Percentiles rank a stretch among this genome's conserved stretches.
phyloP scores from a whole-genome alignment of 345 rosid species.

The Melaleuca quinquenervia region DNA sequence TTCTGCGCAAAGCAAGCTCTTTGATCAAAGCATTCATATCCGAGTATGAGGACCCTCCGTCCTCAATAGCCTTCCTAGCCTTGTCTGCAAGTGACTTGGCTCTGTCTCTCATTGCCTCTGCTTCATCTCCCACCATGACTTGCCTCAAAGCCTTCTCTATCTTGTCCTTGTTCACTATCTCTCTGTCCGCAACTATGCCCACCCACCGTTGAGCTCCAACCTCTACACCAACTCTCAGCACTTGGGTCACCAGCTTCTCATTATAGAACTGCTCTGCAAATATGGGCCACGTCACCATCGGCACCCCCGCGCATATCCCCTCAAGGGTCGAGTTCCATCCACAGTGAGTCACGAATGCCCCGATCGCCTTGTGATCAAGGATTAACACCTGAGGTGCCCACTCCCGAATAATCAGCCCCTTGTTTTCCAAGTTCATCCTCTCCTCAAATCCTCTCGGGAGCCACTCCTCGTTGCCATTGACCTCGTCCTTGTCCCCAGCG shows the following conservation, averaged over 20 bases:
- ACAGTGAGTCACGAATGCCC: slow-evolving; percentile 51
- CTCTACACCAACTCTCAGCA: slow-evolving; percentile 20
- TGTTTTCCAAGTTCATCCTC: slow-evolving; percentile 9
- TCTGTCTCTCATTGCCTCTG: slow-evolving; percentile 14
- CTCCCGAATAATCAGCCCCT: slow-evolving; percentile 38
- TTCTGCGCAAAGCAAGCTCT: neutral
- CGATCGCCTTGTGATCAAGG: slow-evolving; percentile 39
- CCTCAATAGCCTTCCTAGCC: slow-evolving; percentile 20
- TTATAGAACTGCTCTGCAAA: slow-evolving; percentile 40
- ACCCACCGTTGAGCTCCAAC: slow-evolving; percentile 25
- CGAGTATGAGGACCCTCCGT: slow-evolving; percentile 23
- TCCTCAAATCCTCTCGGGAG: slow-evolving; percentile 26
- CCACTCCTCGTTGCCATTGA: slow-evolving; percentile 19
- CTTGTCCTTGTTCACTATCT: slow-evolving; percentile 16
- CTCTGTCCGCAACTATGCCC: slow-evolving; percentile 1
- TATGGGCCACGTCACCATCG: slow-evolving; percentile 45
- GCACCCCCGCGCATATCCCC: slow-evolving; percentile 33
- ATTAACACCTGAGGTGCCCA: slow-evolving; percentile 61
- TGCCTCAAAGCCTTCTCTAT: slow-evolving; percentile 26
- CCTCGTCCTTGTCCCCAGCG: neutral
- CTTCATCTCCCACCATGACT: slow-evolving; percentile 20
- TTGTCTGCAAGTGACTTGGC: slow-evolving; percentile 3
- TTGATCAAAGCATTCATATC: slow-evolving; percentile 16
- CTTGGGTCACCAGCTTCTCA: slow-evolving; percentile 32
- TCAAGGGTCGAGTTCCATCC: slow-evolving; percentile 57